These are phyloP conservation scores for Zhuliangozyma blackwelliae DNA, from an alignment of 1,139 yeast species.

Conservation along the genomic window DNA sequence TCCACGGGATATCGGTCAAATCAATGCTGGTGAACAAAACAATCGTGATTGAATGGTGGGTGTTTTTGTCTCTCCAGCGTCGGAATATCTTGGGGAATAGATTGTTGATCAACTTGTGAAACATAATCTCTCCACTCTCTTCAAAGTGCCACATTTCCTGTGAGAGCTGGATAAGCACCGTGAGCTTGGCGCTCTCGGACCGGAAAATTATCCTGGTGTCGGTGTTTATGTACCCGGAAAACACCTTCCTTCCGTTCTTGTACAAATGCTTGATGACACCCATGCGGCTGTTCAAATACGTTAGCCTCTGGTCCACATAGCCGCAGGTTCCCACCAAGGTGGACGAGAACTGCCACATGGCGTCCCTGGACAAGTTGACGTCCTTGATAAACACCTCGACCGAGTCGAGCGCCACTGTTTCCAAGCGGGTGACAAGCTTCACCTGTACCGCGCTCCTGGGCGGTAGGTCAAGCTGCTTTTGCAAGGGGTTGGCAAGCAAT, in stretches of 20 bases:
- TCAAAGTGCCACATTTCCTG: slow-evolving; percentile 98
- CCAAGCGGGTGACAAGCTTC: slow-evolving; percentile 31
- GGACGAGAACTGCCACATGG: slow-evolving; percentile 85
- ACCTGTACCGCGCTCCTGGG: slow-evolving; percentile 60
- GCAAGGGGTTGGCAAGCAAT: slow-evolving; percentile 59
- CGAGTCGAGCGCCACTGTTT: slow-evolving; percentile 66
- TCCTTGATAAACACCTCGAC: slow-evolving; percentile 82
- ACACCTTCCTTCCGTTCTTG: slow-evolving; percentile 62
- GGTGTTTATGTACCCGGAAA: slow-evolving; percentile 63
- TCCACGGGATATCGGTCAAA: slow-evolving; percentile 53
- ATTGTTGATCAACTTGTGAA: slow-evolving; percentile 87
- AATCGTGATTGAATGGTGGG: slow-evolving; percentile 89
- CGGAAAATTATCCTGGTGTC: slow-evolving; percentile 79
- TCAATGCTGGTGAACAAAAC: slow-evolving; percentile 85
- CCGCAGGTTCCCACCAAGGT: slow-evolving; percentile 60
- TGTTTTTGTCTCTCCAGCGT: slow-evolving; percentile 79
- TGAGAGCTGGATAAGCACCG: slow-evolving; percentile 83
- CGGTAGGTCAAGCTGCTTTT: slow-evolving; percentile 59
- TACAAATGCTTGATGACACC: slow-evolving; percentile 67
- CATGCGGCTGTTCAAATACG: slow-evolving; percentile 55
- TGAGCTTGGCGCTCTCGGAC: slow-evolving; percentile 82
- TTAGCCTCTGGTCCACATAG: slow-evolving; percentile 60
- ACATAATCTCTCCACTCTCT: slow-evolving; percentile 91
- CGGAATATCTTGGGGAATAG: slow-evolving; percentile 85
- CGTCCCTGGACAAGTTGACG: slow-evolving; percentile 78